Evolutionary conservation across 371 early-diverging fungal species (phyloP).

Genomic region (Entomophthora muscae): DNA sequence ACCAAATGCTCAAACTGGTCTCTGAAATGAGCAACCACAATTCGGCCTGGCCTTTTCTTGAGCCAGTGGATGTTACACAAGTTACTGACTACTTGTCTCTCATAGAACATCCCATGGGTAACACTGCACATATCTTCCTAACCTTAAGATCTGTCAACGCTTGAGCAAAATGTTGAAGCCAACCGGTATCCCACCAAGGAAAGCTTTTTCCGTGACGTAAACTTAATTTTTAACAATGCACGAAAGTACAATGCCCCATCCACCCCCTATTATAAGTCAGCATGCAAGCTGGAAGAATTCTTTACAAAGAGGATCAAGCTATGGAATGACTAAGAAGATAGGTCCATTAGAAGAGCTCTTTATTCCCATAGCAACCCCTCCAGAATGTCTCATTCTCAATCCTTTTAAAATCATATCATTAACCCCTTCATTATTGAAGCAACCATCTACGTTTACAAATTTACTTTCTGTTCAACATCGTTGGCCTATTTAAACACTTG

Average conservation of each 20-base stretch:
- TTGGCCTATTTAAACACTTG: too few species aligned
- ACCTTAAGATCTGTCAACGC: constrained; percentile 31
- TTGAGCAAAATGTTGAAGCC: constrained; percentile 32
- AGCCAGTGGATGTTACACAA: constrained; percentile 55
- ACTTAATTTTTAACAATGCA: constrained; percentile 43
- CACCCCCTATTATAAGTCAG: constrained; percentile 48
- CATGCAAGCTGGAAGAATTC: constrained; percentile 38
- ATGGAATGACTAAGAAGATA: constrained; percentile 1
- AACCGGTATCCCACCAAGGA: constrained; percentile 28
- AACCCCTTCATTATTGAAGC: too few species aligned
- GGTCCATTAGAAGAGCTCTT: too few species aligned
- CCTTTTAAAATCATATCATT: too few species aligned
- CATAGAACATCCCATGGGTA: constrained; percentile 42
- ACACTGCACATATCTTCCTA: background rate
- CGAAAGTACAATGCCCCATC: constrained; percentile 51
- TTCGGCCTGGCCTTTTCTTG: constrained; percentile 56
- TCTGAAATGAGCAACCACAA: constrained; percentile 19
- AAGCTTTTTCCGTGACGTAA: constrained; percentile 36
- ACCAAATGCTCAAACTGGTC: constrained; percentile 2
- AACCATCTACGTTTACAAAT: too few species aligned
- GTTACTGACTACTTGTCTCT: constrained; percentile 62
- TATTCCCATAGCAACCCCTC: too few species aligned
- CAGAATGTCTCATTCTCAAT: too few species aligned
- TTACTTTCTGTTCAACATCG: too few species aligned
- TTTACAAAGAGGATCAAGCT: constrained; percentile 33